Base-by-base conservation (phyloP, 345 rosid species). In the Moringa oleifera region DNA sequence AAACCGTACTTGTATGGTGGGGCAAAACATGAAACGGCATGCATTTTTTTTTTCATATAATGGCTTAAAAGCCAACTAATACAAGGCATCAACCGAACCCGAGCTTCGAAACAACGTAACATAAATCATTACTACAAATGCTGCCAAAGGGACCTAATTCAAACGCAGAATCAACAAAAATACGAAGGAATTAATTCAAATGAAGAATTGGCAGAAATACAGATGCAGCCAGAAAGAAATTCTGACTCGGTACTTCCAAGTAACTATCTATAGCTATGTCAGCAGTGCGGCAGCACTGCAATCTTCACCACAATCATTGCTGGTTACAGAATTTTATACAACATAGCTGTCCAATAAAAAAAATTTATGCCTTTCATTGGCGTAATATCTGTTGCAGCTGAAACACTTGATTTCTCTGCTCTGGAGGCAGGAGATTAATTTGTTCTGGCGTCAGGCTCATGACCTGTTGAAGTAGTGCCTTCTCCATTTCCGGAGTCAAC, bases 371-470 rank as follows among this genome's bases (percentile, higher is more conserved):
- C 19, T 58, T 31, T 94, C 81, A 85, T 61, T 85, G 96, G 51
- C 96, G 95, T 53, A 94, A 87, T 75, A 90, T 81, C 73, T 86
- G 97, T 71, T 90, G 97, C 62, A 94, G 88, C 84, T 88, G 96
- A 69, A 94, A 85, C 75, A 94, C 96, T 79, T 90, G 99, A 64
- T 76, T 84, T 70, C 99, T 83, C 66, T 88, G 97, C 51, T 90
- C 99, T 13, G 85, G 84, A 54, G 99, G 96, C 66, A 94, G 74
- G 51, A 80, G 80, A 81, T 81, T 86, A 50, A 94, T 90, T 81
- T 90, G 95, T 37, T 94, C 99, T 13, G 81, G 97, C 23, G 99
- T 88, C 47, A 94, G 85, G 81, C 97, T 94, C 96, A 90, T 94
- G 67, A 94, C 97, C 80, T 90, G 95, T 59, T 90, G 96, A 69